phyloP scores from a whole-genome alignment of 2,329 filamentous ascomycete species.

The Thermothelomyces thermophilus region DNA sequence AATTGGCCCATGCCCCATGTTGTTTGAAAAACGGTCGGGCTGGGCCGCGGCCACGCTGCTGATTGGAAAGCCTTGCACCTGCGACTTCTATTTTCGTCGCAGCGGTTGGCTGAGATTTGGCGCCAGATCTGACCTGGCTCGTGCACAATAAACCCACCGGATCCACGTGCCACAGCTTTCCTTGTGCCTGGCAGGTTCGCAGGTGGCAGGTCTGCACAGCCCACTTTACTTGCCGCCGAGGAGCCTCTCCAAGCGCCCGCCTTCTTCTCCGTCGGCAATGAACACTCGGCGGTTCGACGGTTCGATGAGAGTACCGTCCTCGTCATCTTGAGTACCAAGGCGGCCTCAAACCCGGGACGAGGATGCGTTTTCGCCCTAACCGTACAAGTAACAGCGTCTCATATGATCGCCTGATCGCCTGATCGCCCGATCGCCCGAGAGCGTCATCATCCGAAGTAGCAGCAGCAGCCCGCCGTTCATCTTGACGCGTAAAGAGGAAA shows the following conservation, averaged over 20 bases:
- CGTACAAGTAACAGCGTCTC: no score
- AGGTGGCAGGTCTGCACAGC: neutral
- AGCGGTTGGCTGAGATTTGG: conserved; percentile 13
- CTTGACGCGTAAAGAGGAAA: no score
- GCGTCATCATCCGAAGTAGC: no score
- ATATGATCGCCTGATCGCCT: no score
- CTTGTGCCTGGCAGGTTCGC: neutral
- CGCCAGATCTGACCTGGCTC: conserved; percentile 3
- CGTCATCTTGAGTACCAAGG: neutral
- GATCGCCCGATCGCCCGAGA: no score
- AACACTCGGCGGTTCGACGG: neutral
- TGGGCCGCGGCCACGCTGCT: conserved; percentile 12
- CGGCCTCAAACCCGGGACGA: no score
- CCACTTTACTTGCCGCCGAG: conserved; percentile 8
- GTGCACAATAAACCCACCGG: neutral
- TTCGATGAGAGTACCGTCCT: neutral
- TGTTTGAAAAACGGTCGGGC: conserved; percentile 14
- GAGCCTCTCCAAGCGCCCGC: neutral
- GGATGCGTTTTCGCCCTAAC: no score
- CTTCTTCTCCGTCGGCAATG: conserved; percentile 5
- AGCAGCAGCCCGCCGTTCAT: no score
- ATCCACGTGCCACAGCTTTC: conserved; percentile 7
- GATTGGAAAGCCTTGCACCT: conserved; percentile 17
- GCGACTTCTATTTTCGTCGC: conserved; percentile 18
- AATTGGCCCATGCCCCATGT: conserved; percentile 1